Evolutionary conservation across 352 stramenopile species (phyloP).

Genomic region (Globisporangium nunn): DNA sequence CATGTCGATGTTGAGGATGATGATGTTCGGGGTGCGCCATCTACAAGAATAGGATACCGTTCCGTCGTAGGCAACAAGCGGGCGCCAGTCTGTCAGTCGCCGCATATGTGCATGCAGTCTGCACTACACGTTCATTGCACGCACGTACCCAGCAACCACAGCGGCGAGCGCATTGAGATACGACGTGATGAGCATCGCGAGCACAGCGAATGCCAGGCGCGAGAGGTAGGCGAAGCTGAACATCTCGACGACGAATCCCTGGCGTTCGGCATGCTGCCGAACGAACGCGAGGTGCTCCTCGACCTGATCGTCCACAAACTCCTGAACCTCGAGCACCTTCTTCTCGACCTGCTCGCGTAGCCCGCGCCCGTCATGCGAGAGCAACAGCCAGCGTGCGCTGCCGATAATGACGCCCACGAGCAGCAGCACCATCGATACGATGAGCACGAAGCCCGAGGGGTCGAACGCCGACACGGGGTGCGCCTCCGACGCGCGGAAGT

Average conservation of each 20-base stretch:
- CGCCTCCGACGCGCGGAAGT: constrained; percentile 84
- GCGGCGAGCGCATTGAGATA: constrained; percentile 81
- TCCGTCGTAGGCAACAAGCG: neutral
- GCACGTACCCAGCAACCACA: constrained; percentile 59
- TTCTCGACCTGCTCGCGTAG: constrained; percentile 59
- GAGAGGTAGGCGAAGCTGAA: constrained; percentile 83
- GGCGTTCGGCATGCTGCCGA: constrained; percentile 48
- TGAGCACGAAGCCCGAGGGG: constrained; percentile 80
- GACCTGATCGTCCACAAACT: constrained; percentile 60
- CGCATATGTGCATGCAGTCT: neutral
- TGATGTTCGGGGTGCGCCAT: constrained; percentile 78
- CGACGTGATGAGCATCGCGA: constrained; percentile 69
- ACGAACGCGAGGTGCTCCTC: constrained; percentile 72
- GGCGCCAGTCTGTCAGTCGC: neutral
- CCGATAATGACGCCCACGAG: constrained; percentile 55
- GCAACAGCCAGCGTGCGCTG: constrained; percentile 32
- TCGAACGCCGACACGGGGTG: constrained; percentile 78
- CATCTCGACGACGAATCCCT: constrained; percentile 86
- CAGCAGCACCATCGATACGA: constrained; percentile 62
- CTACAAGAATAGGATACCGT: constrained; percentile 9
- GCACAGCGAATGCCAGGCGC: constrained; percentile 70
- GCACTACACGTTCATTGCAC: neutral
- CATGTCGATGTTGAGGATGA: constrained; percentile 63
- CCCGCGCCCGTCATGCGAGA: constrained; percentile 28
- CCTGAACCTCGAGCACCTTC: constrained; percentile 69